phyloP scores from a whole-genome alignment of 192 early-diverging fungal species.

The Phycomyces blakesleeanus region DNA sequence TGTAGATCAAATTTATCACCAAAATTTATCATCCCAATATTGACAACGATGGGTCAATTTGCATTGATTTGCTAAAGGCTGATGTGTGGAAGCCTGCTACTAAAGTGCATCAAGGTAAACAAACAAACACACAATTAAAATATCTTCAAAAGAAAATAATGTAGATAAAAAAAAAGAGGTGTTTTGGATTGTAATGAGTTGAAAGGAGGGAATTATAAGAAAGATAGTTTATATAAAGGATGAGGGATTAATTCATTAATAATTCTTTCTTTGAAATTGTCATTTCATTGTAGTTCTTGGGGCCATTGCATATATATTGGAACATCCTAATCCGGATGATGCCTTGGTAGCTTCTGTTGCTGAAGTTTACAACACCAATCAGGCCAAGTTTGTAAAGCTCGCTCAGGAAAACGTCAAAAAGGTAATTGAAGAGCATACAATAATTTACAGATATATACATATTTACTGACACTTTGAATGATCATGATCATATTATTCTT shows the following conservation, averaged over 20 bases:
- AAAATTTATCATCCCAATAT: slow-evolving; percentile 75
- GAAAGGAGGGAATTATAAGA: no score
- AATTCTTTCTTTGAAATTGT: slow-evolving; percentile 2
- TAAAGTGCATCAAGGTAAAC: slow-evolving; percentile 59
- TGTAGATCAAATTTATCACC: slow-evolving; percentile 70
- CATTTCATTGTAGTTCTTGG: slow-evolving; percentile 48
- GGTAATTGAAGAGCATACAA: no score
- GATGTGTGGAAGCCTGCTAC: slow-evolving; percentile 88
- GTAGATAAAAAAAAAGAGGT: background rate
- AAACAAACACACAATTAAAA: background rate
- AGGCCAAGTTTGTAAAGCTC: slow-evolving; percentile 60
- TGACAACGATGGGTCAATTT: slow-evolving; percentile 79
- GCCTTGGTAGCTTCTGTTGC: slow-evolving; percentile 72
- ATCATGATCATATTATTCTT: no score
- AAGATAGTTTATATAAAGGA: no score
- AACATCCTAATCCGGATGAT: slow-evolving; percentile 80
- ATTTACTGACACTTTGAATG: no score
- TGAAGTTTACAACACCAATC: slow-evolving; percentile 64
- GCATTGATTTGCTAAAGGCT: slow-evolving; percentile 68
- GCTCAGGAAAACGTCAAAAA: slow-evolving; percentile 74
- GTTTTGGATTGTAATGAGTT: no score
- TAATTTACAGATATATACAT: no score
- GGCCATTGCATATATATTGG: slow-evolving; percentile 59
- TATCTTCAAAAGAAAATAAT: background rate
- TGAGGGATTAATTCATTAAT: no score